Evolutionary conservation across 345 rosid species (phyloP).

Genomic region (Combretum micranthum): DNA sequence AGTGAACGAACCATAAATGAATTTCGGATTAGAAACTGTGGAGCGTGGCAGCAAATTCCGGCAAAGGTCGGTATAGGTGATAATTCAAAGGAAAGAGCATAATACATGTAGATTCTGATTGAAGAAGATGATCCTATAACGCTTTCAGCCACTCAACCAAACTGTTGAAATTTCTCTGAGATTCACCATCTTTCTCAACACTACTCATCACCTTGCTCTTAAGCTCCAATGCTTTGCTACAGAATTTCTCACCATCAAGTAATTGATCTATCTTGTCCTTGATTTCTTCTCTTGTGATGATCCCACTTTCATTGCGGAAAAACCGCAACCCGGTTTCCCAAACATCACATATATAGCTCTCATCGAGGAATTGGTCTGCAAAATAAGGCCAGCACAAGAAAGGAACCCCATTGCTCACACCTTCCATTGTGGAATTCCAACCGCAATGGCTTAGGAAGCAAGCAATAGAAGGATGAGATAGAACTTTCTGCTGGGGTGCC

Average conservation of each 20-base stretch:
- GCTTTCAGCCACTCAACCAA: conserved; percentile 8
- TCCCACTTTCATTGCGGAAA: not conserved
- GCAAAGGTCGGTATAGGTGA: no score
- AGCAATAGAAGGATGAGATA: conserved; percentile 14
- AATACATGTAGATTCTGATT: no score
- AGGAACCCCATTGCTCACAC: conserved; percentile 39
- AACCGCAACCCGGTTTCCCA: conserved; percentile 38
- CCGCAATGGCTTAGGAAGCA: conserved; percentile 49
- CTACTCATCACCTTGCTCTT: not conserved
- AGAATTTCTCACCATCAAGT: not conserved
- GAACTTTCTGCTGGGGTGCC: conserved; percentile 20
- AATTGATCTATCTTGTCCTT: conserved; percentile 3
- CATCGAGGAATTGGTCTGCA: conserved; percentile 34
- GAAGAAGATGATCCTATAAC: not conserved
- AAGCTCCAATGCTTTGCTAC: not conserved
- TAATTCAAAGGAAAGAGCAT: no score
- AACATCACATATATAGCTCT: conserved; percentile 27
- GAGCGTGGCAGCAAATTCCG: no score
- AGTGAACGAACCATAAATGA: no score
- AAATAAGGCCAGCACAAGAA: conserved; percentile 47
- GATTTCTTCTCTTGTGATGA: conserved; percentile 8
- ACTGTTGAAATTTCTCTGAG: conserved; percentile 1
- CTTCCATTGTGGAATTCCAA: conserved; percentile 59
- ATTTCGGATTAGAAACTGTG: no score
- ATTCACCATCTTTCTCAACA: conserved; percentile 1